Evolutionary conservation across 176 grass and related monocot species (phyloP), one percentile per base, ranked within the genome.

Genomic region (Carex scoparia): DNA sequence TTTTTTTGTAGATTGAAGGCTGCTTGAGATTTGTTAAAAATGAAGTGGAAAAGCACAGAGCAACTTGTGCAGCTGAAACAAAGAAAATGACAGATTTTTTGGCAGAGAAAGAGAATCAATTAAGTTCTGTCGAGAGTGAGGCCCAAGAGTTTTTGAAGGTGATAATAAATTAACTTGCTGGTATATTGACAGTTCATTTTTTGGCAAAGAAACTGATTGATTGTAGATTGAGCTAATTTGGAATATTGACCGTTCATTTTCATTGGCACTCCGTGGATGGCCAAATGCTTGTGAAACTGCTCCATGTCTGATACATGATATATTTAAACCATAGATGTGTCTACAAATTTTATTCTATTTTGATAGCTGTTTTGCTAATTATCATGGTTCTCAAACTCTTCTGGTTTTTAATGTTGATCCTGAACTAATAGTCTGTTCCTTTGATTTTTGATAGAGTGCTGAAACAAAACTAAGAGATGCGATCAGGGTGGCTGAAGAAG

Each of bases 71-170:
- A 59, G 62, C 87, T 27, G 90, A 98, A 38, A 82, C 78, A 78
- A 72, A 70, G 23, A 84, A 82, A 82, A 85, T 91, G 81, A 89
- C 86, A 88, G 61, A 85, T 15, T 70, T 87, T 35, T 82, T 88
- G 18, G 84, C 74, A 23, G 85, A 67, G 73, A 95, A 92, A 65
- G 87, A 91, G 13, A 53, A 88, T 77, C 31, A 69, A 2, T 32
- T 90, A 80, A 87, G 14, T 72, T 86, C 82, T 9, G 71, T 90
- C 18, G 90, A 94, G 61, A 90, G 84, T 64, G 86, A 94, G 59
- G 87, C 90, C 18, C 85, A 79, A 8, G 91, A 92, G 14, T 88
- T 88, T 77, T 40, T 88, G 0, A 94, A 91, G 90, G 96, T 98
- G 89, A 7, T 10, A 55, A 48, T 89, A 18, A 83, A 71, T 56